These are phyloP conservation scores for Lentinula aciculospora DNA, from an alignment of 768 basidiomycete species.

Conservation along the genomic window DNA sequence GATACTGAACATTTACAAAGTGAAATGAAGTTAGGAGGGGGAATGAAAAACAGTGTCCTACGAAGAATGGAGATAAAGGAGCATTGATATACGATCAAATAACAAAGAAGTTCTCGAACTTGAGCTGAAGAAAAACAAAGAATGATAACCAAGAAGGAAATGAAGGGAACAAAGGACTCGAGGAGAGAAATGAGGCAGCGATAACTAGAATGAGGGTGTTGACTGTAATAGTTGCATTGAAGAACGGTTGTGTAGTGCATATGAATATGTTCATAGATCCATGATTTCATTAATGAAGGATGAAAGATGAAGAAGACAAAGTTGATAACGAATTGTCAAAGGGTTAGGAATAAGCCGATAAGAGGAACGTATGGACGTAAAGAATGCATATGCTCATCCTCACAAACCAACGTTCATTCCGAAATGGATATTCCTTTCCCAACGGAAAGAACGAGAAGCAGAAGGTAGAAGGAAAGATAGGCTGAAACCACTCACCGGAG, in stretches of 20 bases:
- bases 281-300: neutral
- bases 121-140: neutral
- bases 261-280: neutral
- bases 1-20: neutral
- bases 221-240: neutral
- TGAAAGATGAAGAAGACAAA: neutral
- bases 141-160: neutral
- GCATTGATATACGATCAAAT: neutral
- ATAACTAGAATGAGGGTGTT: neutral
- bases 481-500: slow-evolving; percentile 51
- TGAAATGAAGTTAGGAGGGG: too few species aligned
- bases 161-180: neutral
- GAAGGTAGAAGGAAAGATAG: neutral
- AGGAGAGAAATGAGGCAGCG: slow-evolving; percentile 5
- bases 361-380: neutral
- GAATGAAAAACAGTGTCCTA: neutral
- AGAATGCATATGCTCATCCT: neutral
- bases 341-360: neutral
- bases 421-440: neutral
- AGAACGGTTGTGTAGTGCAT: neutral
- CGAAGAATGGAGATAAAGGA: neutral
- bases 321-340: neutral
- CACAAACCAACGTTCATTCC: neutral
- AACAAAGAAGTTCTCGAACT: neutral
- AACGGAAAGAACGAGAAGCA: neutral